phyloP scores from a whole-genome alignment of 2,329 filamentous ascomycete species.

The Huntiella bhutanensis region DNA sequence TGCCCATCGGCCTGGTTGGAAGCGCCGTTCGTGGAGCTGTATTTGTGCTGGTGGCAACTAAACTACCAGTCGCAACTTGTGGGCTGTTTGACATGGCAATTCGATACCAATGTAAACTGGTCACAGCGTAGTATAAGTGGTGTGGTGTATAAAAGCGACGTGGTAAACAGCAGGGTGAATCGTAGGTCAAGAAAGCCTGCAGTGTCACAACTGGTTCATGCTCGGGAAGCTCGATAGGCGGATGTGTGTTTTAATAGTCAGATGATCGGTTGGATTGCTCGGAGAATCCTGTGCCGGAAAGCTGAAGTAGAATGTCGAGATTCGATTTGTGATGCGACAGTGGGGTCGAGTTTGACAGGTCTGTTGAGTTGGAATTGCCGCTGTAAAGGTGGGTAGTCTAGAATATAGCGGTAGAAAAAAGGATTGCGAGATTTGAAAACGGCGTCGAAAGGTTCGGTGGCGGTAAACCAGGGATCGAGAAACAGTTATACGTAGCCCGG shows the following conservation, averaged over 20 bases:
- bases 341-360: background rate
- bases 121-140: background rate
- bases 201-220: conserved; percentile 1
- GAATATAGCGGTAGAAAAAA: too few relatives aligned
- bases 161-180: background rate
- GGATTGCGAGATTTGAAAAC: too few relatives aligned
- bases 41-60: background rate
- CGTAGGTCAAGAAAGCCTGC: background rate
- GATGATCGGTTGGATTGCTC: background rate
- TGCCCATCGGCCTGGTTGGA: conserved; percentile 7
- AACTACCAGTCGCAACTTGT: background rate
- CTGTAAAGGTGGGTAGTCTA: too few relatives aligned
- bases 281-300: background rate
- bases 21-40: conserved; percentile 5
- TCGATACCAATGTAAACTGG: background rate
- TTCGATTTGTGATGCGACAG: background rate
- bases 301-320: background rate
- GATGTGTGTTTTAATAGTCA: background rate
- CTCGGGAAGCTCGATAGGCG: background rate
- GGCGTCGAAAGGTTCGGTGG: too few relatives aligned
- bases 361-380: too few relatives aligned
- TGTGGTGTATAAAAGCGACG: background rate
- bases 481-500: too few relatives aligned
- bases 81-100: conserved; percentile 3
- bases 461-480: too few relatives aligned